Evolutionary conservation across 805 yeast species (phyloP).

Genomic region (Yamadazyma sp.): DNA sequence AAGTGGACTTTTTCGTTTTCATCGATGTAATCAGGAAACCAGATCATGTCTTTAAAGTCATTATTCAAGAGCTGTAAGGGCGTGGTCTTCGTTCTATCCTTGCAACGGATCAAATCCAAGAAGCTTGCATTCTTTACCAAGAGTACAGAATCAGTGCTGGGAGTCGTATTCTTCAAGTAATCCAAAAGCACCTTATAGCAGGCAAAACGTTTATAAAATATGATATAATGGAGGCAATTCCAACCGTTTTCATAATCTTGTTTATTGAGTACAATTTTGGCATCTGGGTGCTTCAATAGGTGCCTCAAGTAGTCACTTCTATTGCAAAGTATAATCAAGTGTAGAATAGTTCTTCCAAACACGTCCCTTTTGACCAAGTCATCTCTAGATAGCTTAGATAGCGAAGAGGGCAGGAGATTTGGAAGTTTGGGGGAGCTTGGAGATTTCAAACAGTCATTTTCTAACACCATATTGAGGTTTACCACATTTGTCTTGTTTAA

Average conservation of each 20-base stretch:
- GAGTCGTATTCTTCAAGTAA: conserved; percentile 17
- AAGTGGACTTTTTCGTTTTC: conserved; percentile 33
- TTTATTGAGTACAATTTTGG: conserved; percentile 39
- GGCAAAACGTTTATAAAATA: conserved; percentile 54
- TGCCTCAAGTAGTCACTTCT: conserved; percentile 45
- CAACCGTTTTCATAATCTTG: conserved; percentile 78
- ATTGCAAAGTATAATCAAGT: conserved; percentile 52
- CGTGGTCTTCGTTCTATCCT: conserved; percentile 69
- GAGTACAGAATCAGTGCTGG: conserved; percentile 6
- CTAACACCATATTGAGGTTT: neutral
- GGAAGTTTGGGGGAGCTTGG: too few relatives aligned
- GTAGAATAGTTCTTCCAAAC: conserved; percentile 70
- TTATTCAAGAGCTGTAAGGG: conserved; percentile 67
- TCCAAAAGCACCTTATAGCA: conserved; percentile 47
- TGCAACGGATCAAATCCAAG: conserved; percentile 46
- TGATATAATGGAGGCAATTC: conserved; percentile 74
- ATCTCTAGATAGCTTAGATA: conserved; percentile 9
- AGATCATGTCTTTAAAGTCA: conserved; percentile 43
- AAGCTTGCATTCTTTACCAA: conserved; percentile 22
- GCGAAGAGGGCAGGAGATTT: conserved; percentile 1
- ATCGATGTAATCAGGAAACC: conserved; percentile 44
- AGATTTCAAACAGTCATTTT: neutral
- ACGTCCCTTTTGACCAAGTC: conserved; percentile 50
- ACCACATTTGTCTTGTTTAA: conserved; percentile 1
- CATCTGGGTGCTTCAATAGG: conserved; percentile 48